These are phyloP conservation scores for Kwoniella botswanensis DNA, from an alignment of 768 basidiomycete species.

Conservation along the genomic window DNA sequence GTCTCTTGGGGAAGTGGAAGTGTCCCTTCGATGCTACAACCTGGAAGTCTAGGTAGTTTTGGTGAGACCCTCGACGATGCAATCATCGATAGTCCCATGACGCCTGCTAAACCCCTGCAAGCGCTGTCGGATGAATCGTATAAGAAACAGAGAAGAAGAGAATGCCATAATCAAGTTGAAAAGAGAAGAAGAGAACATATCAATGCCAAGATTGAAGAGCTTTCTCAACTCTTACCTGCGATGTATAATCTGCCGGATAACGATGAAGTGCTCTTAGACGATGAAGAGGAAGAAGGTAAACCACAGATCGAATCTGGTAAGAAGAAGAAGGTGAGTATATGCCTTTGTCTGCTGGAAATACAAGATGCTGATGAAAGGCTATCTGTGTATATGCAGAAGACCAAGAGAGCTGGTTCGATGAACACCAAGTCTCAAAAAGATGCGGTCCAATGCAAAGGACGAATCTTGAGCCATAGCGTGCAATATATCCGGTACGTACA, in stretches of 20 bases:
- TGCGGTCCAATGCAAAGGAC: constrained; percentile 45
- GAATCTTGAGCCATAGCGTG: constrained; percentile 45
- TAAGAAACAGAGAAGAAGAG: constrained; percentile 45
- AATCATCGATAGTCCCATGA: constrained; percentile 43
- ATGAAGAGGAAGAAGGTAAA: constrained; percentile 29
- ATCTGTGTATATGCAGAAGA: constrained; percentile 20
- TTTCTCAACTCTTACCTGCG: constrained; percentile 37
- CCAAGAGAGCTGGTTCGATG: constrained; percentile 34
- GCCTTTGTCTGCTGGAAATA: not conserved
- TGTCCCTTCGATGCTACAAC: constrained; percentile 23
- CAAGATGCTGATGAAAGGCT: not conserved
- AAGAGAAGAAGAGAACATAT: constrained; percentile 51
- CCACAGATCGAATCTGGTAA: constrained; percentile 17
- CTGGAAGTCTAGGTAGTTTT: constrained; percentile 39
- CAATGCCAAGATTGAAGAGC: constrained; percentile 51
- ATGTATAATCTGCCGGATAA: constrained; percentile 31
- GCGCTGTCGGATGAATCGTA: constrained; percentile 27
- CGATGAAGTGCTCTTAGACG: constrained; percentile 36
- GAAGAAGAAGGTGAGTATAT: constrained; percentile 41
- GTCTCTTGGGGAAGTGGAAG: constrained; percentile 25
- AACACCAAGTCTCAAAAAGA: constrained; percentile 41
- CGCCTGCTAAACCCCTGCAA: constrained; percentile 31
- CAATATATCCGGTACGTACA: constrained; percentile 46
- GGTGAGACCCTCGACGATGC: constrained; percentile 25
- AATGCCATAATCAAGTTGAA: constrained; percentile 53